Evolutionary conservation across 2,329 filamentous ascomycete genomes (phyloP).

Genomic region (Fusarium sacchari): DNA sequence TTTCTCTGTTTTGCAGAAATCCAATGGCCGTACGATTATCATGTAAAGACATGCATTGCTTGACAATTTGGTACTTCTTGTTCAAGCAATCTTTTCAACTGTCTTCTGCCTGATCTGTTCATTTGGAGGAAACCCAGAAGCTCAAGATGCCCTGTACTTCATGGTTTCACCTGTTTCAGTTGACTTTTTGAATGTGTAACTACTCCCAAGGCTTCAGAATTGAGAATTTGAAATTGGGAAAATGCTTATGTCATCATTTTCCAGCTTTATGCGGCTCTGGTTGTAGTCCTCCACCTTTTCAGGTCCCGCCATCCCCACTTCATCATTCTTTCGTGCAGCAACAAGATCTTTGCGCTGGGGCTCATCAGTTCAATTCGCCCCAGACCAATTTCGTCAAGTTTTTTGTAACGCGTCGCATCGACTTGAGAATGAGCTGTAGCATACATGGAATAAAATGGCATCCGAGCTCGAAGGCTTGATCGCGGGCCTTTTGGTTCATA

Average conservation of each 20-base stretch:
- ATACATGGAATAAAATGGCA: slow-evolving; percentile 44
- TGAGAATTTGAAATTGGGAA: neutral
- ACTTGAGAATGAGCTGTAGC: slow-evolving; percentile 43
- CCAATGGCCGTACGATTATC: neutral
- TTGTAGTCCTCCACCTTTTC: slow-evolving; percentile 13
- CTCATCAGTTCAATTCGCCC: slow-evolving; percentile 46
- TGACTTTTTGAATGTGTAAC: too few species aligned
- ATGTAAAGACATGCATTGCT: neutral
- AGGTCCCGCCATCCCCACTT: slow-evolving; percentile 35
- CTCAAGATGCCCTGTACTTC: neutral
- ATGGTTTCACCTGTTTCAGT: neutral
- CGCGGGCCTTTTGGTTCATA: slow-evolving; percentile 49
- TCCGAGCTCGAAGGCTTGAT: slow-evolving; percentile 54
- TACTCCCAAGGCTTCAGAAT: neutral
- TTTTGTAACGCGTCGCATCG: slow-evolving; percentile 30
- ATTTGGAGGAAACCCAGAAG: neutral
- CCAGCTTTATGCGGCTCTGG: neutral
- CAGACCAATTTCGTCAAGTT: slow-evolving; percentile 30
- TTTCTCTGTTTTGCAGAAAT: neutral
- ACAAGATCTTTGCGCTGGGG: slow-evolving; percentile 26
- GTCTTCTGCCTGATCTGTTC: neutral
- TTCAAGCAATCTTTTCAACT: too few species aligned
- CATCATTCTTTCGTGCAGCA: slow-evolving; percentile 33
- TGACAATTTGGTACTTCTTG: too few species aligned
- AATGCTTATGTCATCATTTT: slow-evolving; percentile 38